Conservation (phyloP, 176 grass and related monocot genomes). For the Secale cereale region DNA sequence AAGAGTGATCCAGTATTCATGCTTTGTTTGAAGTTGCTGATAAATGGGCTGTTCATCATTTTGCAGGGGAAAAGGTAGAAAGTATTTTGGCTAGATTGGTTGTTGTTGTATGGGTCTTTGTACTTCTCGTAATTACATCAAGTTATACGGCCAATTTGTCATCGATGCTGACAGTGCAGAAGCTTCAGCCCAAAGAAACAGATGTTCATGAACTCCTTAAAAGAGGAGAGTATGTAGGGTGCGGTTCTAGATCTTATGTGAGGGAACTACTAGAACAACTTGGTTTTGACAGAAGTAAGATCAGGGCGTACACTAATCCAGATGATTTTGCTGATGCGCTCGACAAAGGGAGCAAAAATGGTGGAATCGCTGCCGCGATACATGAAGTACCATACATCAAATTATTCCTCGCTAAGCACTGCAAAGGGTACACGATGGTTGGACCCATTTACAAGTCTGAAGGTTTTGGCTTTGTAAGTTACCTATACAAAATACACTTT, state of each 20-base stretch:
- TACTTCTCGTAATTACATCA: conserved; percentile 43
- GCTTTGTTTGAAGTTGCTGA: neutral
- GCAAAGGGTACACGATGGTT: conserved; percentile 48
- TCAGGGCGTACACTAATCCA: conserved; percentile 15
- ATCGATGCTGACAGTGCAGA: conserved; percentile 47
- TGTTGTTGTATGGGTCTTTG: conserved; percentile 32
- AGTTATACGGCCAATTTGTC: conserved; percentile 59
- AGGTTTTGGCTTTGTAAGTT: conserved; percentile 66
- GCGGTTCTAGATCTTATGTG: conserved; percentile 25
- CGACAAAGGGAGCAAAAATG: conserved; percentile 39
- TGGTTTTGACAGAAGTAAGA: conserved; percentile 39
- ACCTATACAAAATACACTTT: neutral
- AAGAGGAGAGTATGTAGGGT: conserved; percentile 52
- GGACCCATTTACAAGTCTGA: conserved; percentile 61
- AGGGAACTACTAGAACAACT: conserved; percentile 28
- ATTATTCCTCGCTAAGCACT: conserved; percentile 44
- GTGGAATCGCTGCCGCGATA: conserved; percentile 44
- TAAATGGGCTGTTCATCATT: neutral
- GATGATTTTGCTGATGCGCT: conserved; percentile 39
- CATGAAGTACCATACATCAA: conserved; percentile 51
- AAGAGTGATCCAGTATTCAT: neutral
- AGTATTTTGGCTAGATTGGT: conserved; percentile 39
- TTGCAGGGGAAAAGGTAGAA: conserved; percentile 53
- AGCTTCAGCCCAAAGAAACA: conserved; percentile 43
- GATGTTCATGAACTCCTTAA: conserved; percentile 37